Evolutionary conservation across 352 stramenopile species (phyloP).

Genomic region (Chloridella minuta): DNA sequence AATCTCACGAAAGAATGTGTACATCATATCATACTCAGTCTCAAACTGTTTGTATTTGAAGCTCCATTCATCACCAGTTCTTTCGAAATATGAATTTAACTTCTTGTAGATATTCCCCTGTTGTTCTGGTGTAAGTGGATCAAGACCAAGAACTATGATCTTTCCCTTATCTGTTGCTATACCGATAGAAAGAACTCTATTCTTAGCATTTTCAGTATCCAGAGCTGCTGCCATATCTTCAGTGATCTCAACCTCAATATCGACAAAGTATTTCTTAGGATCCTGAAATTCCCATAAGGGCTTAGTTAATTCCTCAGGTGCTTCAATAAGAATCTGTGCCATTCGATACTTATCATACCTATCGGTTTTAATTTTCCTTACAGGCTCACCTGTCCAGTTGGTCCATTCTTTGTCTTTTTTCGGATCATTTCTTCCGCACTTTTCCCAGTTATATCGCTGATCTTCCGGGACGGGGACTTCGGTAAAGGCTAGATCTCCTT

Average conservation of each 20-base stretch:
- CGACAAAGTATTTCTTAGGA: neutral
- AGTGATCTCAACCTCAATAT: constrained; percentile 4
- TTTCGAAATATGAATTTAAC: neutral
- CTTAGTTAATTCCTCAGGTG: neutral
- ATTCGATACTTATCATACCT: neutral
- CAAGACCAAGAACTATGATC: neutral
- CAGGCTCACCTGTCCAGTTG: neutral
- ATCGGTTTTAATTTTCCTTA: neutral
- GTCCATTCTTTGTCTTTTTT: neutral
- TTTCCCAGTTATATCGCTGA: no score
- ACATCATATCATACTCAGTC: neutral
- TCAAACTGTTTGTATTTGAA: neutral
- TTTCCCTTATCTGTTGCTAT: neutral
- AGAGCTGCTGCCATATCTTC: neutral
- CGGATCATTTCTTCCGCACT: neutral
- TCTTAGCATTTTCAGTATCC: neutral
- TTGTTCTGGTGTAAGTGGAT: neutral
- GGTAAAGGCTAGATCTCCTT: no score
- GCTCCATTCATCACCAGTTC: neutral
- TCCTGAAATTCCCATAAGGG: neutral
- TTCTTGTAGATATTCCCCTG: neutral
- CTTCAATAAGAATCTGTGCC: neutral
- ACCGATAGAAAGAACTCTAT: neutral
- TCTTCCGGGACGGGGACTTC: no score
- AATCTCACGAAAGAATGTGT: neutral